Evolutionary conservation across 1,284 basidiomycete genomes (phyloP).

Genomic region (Ceratobasidium sp.): DNA sequence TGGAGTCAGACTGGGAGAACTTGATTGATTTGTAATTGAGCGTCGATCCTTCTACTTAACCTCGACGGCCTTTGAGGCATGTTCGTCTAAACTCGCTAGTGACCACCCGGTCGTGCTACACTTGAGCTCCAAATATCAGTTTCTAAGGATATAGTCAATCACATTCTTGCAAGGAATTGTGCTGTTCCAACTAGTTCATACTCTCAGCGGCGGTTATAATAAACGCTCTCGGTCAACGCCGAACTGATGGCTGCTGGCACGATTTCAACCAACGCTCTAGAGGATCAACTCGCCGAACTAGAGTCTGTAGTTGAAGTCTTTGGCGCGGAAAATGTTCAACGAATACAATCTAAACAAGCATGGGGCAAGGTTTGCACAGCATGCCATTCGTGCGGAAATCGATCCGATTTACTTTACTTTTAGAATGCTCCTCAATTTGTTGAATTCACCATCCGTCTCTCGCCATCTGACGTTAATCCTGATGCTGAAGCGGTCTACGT

Average conservation of each 20-base stretch:
- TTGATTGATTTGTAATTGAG: constrained; percentile 15
- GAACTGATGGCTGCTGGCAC: constrained; percentile 11
- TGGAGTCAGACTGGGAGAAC: constrained; percentile 1
- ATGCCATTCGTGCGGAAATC: background rate
- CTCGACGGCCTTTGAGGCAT: background rate
- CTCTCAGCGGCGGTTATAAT: background rate
- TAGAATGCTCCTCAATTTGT: constrained; percentile 32
- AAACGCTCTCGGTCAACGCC: too few species aligned
- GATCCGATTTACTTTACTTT: background rate
- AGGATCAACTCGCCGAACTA: constrained; percentile 23
- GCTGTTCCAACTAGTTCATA: background rate
- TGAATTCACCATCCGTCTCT: constrained; percentile 15
- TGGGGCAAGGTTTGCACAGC: constrained; percentile 30
- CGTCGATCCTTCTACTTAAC: constrained; percentile 2
- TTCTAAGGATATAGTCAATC: background rate
- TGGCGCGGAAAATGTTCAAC: constrained; percentile 31
- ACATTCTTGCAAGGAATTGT: background rate
- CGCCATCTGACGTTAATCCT: constrained; percentile 9
- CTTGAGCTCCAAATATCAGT: background rate
- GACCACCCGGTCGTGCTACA: background rate
- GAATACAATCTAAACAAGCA: constrained; percentile 20
- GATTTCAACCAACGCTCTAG: background rate
- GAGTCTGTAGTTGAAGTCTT: constrained; percentile 34
- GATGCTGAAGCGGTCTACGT: constrained; percentile 20
- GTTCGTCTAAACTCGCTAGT: constrained; percentile 16